Evolutionary conservation across 1,284 basidiomycete genomes (phyloP), one percentile per base, ranked within the genome.

Genomic region (Takashimella tepidaria): DNA sequence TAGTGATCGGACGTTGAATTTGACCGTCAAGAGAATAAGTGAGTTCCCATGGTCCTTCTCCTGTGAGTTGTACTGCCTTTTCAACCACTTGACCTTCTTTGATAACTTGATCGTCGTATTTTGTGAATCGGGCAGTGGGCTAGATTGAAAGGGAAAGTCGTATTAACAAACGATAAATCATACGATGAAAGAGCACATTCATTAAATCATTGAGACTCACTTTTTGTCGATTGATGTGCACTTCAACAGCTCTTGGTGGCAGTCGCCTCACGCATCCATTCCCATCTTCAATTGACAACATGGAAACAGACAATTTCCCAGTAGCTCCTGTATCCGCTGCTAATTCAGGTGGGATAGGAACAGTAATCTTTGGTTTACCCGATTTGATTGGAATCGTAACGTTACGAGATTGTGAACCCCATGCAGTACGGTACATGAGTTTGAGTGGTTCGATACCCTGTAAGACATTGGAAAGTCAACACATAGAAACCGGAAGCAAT

Each of bases 391-490:
- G 82, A 5, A 89, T 76, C 31, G 82, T 80, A 41, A 89, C 66
- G 3, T 79, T 84, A 41, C 68, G 64, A 16, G 68, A 58, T 60
- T 78, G 78, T 3, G 80, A 68, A 1, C 77, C 78, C 55, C 82
- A 80, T 46, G 90, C 83, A 21, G 89, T 78, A 66, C 90, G 86
- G 43, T 91, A 78, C 51, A 88, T 87, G 25, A 96, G 70, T 62
- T 83, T 87, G 86, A 91, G 92, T 0, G 92, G 91, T 5, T 85
- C 84, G n/a, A 84, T 88, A 49, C 92, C 92, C 85, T 89, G 55
- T n/a, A 23, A 21, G 41, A 42, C 41, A 57, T 45, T 26, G 23
- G 16, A n/a, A n/a, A 13, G 3, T 25, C 6, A 41, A 63, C 82
- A 63, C 57, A 88, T 89, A 68, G 82, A 80, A 43, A 93, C 81